Evolutionary conservation across 2,329 filamentous ascomycete species (phyloP), one percentile per base, ranked within the genome.

Genomic region (Colletotrichum liriopes): DNA sequence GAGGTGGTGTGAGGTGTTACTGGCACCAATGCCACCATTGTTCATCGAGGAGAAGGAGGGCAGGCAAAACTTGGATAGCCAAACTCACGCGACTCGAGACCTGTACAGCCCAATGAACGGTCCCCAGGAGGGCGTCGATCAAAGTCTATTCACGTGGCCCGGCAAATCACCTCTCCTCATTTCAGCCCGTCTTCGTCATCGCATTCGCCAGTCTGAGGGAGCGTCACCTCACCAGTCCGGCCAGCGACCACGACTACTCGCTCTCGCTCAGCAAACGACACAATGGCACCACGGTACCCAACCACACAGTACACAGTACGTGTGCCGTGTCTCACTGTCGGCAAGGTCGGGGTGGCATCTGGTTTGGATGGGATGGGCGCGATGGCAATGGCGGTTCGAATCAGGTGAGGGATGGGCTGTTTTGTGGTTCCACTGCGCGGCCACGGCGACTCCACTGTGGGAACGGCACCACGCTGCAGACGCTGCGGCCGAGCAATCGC

Each of bases 391-490:
- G 49, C 23, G 49, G 32, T 23, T 37, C 51, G 60, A 41, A 63
- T 63, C 60, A 72, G 70, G 59, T 60, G 65, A 68, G 64, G 61
- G 56, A 62, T 72, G 58, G 59, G 59, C 66, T 65, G 70, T 70
- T 69, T 71, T 69, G 70, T 72, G 65, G 65, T 52, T 35, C 70
- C 70, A 72, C 65, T 52, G 23, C 35, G 41, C 37, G 51, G 58
- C 54, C 43, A 39, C 51, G 5, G 41, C 58, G 20, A 39, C 39
- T 29, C 64, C 68, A 45, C 68, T 23, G 35, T 35, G 65, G 61
- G 56, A 62, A 71, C 37, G n/a, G 37, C 61, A 18, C 26, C 12
- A 23, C 29, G 37, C 55, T 18, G 55, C 45, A 18, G 58, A 8
- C 6, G 39, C 37, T 12, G 37, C n/a, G 56, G 23, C 37, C 32